Evolutionary conservation across 1,284 basidiomycete genomes (phyloP).

Genomic region (Dichomitus squalens): DNA sequence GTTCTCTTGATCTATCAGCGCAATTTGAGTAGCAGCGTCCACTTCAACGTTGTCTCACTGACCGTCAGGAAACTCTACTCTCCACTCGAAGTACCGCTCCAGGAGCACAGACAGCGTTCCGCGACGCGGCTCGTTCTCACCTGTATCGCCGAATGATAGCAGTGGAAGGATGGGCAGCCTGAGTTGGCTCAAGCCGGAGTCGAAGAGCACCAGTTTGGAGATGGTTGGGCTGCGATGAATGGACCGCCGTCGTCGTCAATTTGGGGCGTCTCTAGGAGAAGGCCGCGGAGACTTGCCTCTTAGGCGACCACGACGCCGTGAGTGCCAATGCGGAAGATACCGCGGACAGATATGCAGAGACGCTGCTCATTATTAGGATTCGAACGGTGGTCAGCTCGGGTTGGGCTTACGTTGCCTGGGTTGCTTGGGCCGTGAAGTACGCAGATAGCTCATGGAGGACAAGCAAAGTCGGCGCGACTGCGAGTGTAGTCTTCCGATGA

Average conservation of each 20-base stretch:
- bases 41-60: too few relatives aligned
- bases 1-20: not conserved
- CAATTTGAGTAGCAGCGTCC: too few relatives aligned
- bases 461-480: conserved; percentile 51
- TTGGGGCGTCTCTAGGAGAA: not conserved
- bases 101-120: conserved; percentile 20
- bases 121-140: conserved; percentile 3
- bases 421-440: conserved; percentile 48
- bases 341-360: conserved; percentile 52
- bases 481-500: conserved; percentile 43
- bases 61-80: conserved; percentile 10
- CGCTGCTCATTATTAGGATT: conserved; percentile 25
- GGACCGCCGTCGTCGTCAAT: not conserved
- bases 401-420: conserved; percentile 30
- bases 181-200: conserved; percentile 56
- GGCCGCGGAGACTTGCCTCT: conserved; percentile 17
- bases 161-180: conserved; percentile 55
- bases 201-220: conserved; percentile 62
- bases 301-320: conserved; percentile 35
- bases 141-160: conserved; percentile 22
- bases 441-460: conserved; percentile 66
- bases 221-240: not conserved
- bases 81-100: conserved; percentile 28
- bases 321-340: conserved; percentile 45
- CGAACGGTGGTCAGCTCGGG: not conserved